A percentile compares a stretch with the other conserved stretches of the same genome.
Conservation (phyloP, 345 rosid species). For the Viola odorata region DNA sequence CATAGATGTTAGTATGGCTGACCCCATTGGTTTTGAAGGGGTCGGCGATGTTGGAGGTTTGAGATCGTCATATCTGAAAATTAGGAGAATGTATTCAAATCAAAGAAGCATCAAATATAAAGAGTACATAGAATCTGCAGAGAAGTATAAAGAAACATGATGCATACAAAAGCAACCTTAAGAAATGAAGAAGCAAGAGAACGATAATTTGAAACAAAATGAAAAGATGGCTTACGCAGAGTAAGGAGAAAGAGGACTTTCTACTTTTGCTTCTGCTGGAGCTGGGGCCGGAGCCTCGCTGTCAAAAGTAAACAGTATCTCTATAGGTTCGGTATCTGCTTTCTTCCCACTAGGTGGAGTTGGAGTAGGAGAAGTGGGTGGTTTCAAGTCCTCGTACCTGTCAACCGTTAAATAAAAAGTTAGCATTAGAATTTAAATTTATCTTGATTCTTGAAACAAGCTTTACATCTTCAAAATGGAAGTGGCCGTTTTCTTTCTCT, state of each 20-base stretch:
- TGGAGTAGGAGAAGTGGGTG: conserved; percentile 44
- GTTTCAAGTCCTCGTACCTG: conserved; percentile 40
- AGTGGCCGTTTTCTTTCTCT: no score
- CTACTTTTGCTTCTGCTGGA: conserved; percentile 23
- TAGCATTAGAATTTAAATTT: no score
- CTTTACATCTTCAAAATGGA: no score
- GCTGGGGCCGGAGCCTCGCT: conserved; percentile 20
- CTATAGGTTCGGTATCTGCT: background rate
- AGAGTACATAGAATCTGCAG: background rate
- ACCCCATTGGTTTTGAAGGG: conserved; percentile 22
- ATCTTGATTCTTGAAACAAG: no score
- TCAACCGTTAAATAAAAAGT: background rate
- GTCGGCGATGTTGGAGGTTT: conserved; percentile 43
- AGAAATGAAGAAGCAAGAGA: background rate
- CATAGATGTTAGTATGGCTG: background rate
- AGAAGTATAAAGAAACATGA: background rate
- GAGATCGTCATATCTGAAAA: conserved; percentile 38
- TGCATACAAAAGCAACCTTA: background rate
- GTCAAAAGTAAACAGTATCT: background rate
- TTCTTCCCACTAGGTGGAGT: conserved; percentile 19
- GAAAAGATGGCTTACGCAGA: conserved; percentile 34
- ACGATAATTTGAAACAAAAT: background rate
- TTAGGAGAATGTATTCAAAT: background rate
- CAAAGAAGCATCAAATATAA: background rate
- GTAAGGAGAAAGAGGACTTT: conserved; percentile 68